phyloP scores from a whole-genome alignment of 2,329 filamentous ascomycete genomes.

The Escovopsis sp. region DNA sequence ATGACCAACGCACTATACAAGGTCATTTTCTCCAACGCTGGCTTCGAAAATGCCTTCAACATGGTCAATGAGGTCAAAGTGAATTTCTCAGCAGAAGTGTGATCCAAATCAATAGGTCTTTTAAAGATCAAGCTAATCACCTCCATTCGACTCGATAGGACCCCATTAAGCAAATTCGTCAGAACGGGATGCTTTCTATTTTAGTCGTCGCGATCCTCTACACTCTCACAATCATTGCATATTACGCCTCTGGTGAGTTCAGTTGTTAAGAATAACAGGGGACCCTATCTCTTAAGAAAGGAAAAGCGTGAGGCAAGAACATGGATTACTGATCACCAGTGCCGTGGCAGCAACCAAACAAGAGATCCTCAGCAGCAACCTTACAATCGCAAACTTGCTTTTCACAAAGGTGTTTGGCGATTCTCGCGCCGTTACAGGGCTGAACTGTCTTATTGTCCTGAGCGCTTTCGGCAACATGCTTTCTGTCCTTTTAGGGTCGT shows the following conservation, averaged over 20 bases:
- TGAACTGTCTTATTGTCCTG: slow-evolving; percentile 43
- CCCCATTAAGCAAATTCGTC: slow-evolving; percentile 39
- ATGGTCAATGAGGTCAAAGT: slow-evolving; percentile 37
- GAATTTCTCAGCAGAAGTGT: not conserved
- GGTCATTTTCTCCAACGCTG: slow-evolving; percentile 43
- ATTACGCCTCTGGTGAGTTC: slow-evolving; percentile 35
- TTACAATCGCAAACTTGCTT: slow-evolving; percentile 42
- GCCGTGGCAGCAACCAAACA: slow-evolving; percentile 29
- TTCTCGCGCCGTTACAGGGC: slow-evolving; percentile 30
- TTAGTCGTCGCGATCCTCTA: slow-evolving; percentile 38
- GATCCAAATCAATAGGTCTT: no score
- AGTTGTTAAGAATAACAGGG: no score
- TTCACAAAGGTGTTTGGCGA: slow-evolving; percentile 43
- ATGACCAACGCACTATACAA: slow-evolving; percentile 36
- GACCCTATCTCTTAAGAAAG: no score
- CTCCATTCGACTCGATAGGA: slow-evolving; percentile 17
- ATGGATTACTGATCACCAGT: no score
- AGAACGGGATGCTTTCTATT: slow-evolving; percentile 33
- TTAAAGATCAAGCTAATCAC: no score
- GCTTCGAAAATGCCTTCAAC: slow-evolving; percentile 46
- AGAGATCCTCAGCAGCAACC: slow-evolving; percentile 35
- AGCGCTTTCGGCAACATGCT: slow-evolving; percentile 46
- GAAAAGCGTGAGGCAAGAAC: no score
- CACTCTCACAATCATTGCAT: slow-evolving; percentile 44
- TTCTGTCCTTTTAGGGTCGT: slow-evolving; percentile 38